Percentiles rank a stretch among this genome's conserved stretches.
phyloP scores from a whole-genome alignment of 805 yeast species.

The Ascoidea asiatica region DNA sequence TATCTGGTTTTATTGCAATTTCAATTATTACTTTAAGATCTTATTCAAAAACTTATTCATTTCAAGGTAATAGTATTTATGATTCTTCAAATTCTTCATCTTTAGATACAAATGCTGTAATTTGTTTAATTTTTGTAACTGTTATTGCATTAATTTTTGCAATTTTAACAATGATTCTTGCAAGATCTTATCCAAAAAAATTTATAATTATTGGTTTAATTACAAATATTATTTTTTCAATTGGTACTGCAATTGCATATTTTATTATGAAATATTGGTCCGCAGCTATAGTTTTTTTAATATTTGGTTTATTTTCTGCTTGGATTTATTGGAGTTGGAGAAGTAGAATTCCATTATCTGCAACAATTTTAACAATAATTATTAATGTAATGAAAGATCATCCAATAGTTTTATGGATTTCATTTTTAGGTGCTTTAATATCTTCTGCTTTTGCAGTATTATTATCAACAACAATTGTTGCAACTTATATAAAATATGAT shows the following conservation, averaged over 20 bases:
- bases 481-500: conserved; percentile 67
- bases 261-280: conserved; percentile 58
- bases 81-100: conserved; percentile 37
- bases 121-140: conserved; percentile 53
- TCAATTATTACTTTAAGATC: conserved; percentile 58
- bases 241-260: conserved; percentile 69
- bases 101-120: conserved; percentile 60
- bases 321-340: conserved; percentile 66
- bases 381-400: conserved; percentile 63
- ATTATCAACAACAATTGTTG: conserved; percentile 55
- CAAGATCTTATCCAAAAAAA: conserved; percentile 48
- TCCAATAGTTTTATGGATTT: conserved; percentile 54
- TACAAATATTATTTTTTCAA: conserved; percentile 49
- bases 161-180: conserved; percentile 37
- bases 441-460: conserved; percentile 52
- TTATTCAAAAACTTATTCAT: conserved; percentile 38
- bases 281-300: conserved; percentile 64
- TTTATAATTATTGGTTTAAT: conserved; percentile 62
- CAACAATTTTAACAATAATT: conserved; percentile 53
- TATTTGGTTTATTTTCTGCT: conserved; percentile 51
- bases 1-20: conserved; percentile 56
- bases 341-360: conserved; percentile 58
- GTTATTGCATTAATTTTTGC: conserved; percentile 50
- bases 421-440: conserved; percentile 44
- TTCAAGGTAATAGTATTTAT: conserved; percentile 55